Evolutionary conservation across 345 rosid species (phyloP), one percentile per base, ranked within the genome.

Genomic region (Corymbia maculata): DNA sequence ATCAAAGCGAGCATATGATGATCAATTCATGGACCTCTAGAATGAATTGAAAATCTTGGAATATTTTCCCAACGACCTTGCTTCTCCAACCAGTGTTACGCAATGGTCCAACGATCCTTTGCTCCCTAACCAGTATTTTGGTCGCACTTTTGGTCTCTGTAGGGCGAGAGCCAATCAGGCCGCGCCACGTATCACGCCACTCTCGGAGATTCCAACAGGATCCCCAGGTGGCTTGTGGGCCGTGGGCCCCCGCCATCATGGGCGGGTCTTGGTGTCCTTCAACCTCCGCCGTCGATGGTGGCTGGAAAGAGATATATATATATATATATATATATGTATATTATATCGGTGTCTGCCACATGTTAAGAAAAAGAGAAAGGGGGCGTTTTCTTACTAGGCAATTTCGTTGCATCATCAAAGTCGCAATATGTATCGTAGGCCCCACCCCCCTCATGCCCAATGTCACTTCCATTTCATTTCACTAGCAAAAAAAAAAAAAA

Each of bases 201-300:
- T 47, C 22, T 10, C 57, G 6, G 44, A 57, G 32, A 47, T 50
- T 66, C 51, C 79, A 49, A 75, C 4, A 36, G 80, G 80, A 70
- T 70, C 80, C 6, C 19, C 30, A 3, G 49, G 50, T 32, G 42
- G 87, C 26, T 59, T 42, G 79, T 36, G 79, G 87, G 19, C 19
- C 6, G 88, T 0, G 88, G 82, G 80, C 10, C 42, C 55, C 64
- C 52, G 47, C 49, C 82, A 75, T 36, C 26, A 75, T 75, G 82
- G 82, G 85, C 16, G 88, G 64, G 85, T 51, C 52, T 42, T 84
- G 82, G 82, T 75, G 47, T 75, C 82, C 26, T 75, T 36, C 82
- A 79, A 87, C 64, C 68, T 51, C 85, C 21, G 50, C 88, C 88
- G 88, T 87, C 15, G 88, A 87, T 70, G 88, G 88, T 87, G 88